Evolutionary conservation across 495 filamentous ascomycete species (phyloP).

Genomic region (Penicillium herquei): DNA sequence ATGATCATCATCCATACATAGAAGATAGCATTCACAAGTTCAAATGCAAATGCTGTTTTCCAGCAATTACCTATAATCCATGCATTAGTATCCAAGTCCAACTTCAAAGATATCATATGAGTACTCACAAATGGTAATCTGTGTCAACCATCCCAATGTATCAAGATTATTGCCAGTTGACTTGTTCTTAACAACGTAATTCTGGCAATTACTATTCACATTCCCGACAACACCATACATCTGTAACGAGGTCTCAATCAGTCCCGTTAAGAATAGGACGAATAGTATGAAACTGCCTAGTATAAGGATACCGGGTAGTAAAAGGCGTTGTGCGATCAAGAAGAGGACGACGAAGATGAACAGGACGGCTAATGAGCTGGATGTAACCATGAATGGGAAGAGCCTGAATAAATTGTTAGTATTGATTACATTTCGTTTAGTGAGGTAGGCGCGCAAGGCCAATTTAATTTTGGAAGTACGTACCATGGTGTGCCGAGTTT

Average conservation of each 20-base stretch:
- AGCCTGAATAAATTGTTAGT: slow-evolving; percentile 58
- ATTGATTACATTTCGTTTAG: not conserved
- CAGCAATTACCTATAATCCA: slow-evolving; percentile 47
- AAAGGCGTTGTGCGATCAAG: slow-evolving; percentile 72
- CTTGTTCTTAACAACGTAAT: slow-evolving; percentile 59
- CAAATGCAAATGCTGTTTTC: slow-evolving; percentile 62
- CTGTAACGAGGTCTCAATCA: slow-evolving; percentile 87
- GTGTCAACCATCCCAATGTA: slow-evolving; percentile 85
- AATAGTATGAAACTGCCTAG: slow-evolving; percentile 92
- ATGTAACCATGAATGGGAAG: slow-evolving; percentile 86
- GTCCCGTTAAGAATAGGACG: slow-evolving; percentile 84
- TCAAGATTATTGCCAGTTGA: slow-evolving; percentile 60
- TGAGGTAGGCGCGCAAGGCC: not conserved
- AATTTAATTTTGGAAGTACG: slow-evolving; percentile 19
- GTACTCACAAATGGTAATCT: slow-evolving; percentile 78
- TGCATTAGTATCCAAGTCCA: not conserved
- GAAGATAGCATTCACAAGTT: slow-evolving; percentile 77
- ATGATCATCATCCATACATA: slow-evolving; percentile 94
- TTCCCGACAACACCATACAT: slow-evolving; percentile 77
- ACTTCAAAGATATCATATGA: not conserved
- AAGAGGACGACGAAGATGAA: slow-evolving; percentile 71
- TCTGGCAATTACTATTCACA: slow-evolving; percentile 77
- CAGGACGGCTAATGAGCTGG: slow-evolving; percentile 63
- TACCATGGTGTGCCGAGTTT: slow-evolving; percentile 79
- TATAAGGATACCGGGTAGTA: slow-evolving; percentile 88